Conservation (phyloP, 495 filamentous ascomycete species). For the Penicillium goetzii region DNA sequence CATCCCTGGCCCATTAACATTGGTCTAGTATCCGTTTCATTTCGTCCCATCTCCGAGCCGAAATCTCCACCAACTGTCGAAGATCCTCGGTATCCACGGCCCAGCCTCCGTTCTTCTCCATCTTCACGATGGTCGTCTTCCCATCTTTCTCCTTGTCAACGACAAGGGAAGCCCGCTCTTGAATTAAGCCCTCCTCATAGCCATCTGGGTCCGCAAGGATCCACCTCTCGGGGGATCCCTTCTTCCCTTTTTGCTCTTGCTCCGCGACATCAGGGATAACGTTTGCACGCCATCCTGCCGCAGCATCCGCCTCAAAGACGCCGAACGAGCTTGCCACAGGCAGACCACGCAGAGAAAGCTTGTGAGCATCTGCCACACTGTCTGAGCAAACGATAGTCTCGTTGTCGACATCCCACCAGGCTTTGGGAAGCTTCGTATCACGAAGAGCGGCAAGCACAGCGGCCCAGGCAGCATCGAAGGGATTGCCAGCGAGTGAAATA, state of each 20-base stretch:
- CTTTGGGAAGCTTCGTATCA: slow-evolving; percentile 76
- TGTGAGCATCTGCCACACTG: slow-evolving; percentile 47
- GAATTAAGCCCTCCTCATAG: slow-evolving; percentile 81
- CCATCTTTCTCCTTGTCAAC: slow-evolving; percentile 63
- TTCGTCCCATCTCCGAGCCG: slow-evolving; percentile 58
- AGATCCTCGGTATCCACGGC: slow-evolving; percentile 59
- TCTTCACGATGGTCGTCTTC: slow-evolving; percentile 61
- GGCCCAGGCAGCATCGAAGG: slow-evolving; percentile 88
- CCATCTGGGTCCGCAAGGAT: slow-evolving; percentile 86
- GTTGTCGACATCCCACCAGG: slow-evolving; percentile 83
- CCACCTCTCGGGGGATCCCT: slow-evolving; percentile 62
- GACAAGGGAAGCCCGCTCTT: slow-evolving; percentile 73
- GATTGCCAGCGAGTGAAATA: slow-evolving; percentile 86
- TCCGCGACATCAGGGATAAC: slow-evolving; percentile 48
- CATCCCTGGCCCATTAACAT: slow-evolving; percentile 31
- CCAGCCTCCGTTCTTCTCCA: slow-evolving; percentile 85
- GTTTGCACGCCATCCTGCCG: slow-evolving; percentile 43
- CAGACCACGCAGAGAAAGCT: slow-evolving; percentile 57
- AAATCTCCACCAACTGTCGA: slow-evolving; percentile 55
- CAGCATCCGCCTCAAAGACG: slow-evolving; percentile 71
- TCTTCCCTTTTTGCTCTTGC: slow-evolving; percentile 36
- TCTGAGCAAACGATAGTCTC: slow-evolving; percentile 79
- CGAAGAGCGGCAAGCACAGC: slow-evolving; percentile 80
- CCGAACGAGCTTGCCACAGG: slow-evolving; percentile 74
- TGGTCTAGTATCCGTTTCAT: slow-evolving; percentile 52